Base-by-base conservation (phyloP, 2,329 filamentous ascomycete genomes). In the Penicillium sp. region DNA sequence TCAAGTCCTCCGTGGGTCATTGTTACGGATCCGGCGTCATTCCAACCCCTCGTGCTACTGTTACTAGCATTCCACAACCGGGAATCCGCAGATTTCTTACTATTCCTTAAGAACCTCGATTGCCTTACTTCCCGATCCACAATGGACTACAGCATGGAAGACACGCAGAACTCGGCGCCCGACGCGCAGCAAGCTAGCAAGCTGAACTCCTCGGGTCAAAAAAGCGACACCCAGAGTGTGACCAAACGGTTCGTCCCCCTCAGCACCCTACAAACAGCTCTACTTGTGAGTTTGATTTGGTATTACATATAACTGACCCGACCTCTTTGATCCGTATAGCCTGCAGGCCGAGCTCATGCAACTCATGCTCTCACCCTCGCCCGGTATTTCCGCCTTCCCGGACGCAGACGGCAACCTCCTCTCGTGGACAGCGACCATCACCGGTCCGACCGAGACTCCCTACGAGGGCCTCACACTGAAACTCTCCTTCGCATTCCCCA, bases 291-390 rank as follows among this genome's bases (percentile, higher is more conserved):
- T 17, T 19, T 38, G 21, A n/a, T 28, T 28, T n/a, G 6, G 10
- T 9, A 10, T n/a, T 2, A 12, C 37, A 19, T 24, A 26, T 44
- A 32, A 13, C 46, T 53, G 22, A 53, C 43, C 26, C 2, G 13
- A 34, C 37, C 6, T 32, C 28, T 34, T 22, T 42, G 33, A 12
- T 34, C 22, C 17, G 19, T 54, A 29, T 65, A 97, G 93, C 63
- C 79, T 98, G 50, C 93, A 98, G 73, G 94, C 90, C 43, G 93
- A 98, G 73, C 80, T 98, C 60, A 97, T 98, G 91, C 85, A 93
- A 70, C 83, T 98, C 61, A 97, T 98, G 93, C 90, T 89, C 62
- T 90, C 90, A 37, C 85, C 90, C 2, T 90, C 91, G 0, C 88
- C 90, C 13, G 93, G 93, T 58, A 84, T 97, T 64, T 95, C 90